phyloP scores from a whole-genome alignment of 805 yeast genomes.

The Wickerhamiella alocasiicola region DNA sequence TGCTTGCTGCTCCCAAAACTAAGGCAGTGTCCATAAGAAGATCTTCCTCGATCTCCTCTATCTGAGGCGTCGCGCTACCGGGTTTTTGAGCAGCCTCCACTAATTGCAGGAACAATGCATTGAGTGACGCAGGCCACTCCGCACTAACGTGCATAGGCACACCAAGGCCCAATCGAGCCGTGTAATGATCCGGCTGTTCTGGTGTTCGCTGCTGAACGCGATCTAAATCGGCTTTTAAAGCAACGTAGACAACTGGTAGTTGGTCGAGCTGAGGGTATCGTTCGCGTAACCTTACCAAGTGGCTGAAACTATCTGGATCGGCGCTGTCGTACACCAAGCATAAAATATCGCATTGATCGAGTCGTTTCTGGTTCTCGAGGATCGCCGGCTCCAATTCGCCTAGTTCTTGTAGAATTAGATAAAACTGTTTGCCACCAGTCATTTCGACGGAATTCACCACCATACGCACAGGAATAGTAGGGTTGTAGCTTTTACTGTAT shows the following conservation, averaged over 20 bases:
- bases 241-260: conserved; percentile 79
- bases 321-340: conserved; percentile 89
- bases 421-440: conserved; percentile 91
- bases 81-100: conserved; percentile 84
- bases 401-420: conserved; percentile 76
- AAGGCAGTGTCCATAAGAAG: conserved; percentile 4
- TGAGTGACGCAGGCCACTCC: conserved; percentile 74
- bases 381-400: conserved; percentile 80
- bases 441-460: conserved; percentile 89
- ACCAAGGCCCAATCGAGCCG: conserved; percentile 49
- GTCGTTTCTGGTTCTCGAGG: conserved; percentile 50
- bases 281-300: conserved; percentile 56
- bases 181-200: conserved; percentile 76
- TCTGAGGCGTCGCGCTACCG: conserved; percentile 44
- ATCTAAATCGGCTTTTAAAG: conserved; percentile 88
- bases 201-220: conserved; percentile 86
- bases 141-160: conserved; percentile 89
- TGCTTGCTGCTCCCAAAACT: not conserved
- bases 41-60: conserved; percentile 9
- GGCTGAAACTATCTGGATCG: conserved; percentile 88
- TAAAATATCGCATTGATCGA: conserved; percentile 81
- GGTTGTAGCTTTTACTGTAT: conserved; percentile 58
- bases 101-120: conserved; percentile 72
- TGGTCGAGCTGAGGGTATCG: conserved; percentile 45
- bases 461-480: conserved; percentile 67